phyloP scores from a whole-genome alignment of 164 flowering plant species.

The Berberis vulgaris region DNA sequence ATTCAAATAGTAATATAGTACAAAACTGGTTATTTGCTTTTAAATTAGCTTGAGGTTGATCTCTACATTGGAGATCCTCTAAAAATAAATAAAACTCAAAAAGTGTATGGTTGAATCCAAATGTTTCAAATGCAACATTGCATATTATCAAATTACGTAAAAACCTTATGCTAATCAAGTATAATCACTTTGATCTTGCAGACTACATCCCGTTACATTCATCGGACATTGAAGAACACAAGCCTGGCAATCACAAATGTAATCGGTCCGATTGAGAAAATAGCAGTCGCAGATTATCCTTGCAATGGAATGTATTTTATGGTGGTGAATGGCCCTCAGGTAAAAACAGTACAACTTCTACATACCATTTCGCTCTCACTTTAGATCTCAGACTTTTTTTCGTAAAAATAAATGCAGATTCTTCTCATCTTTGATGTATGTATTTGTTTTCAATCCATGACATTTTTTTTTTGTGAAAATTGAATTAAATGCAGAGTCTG shows the following conservation, averaged over 20 bases:
- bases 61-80: too few species aligned
- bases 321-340: conserved; percentile 38
- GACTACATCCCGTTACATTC: conserved; percentile 24
- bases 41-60: too few species aligned
- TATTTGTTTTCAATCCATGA: neutral
- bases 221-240: conserved; percentile 23
- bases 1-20: too few species aligned
- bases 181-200: conserved; percentile 5
- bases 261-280: conserved; percentile 38
- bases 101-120: too few species aligned
- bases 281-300: conserved; percentile 31
- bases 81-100: too few species aligned
- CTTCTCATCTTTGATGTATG: neutral
- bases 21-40: too few species aligned
- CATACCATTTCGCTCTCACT: neutral
- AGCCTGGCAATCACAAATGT: conserved; percentile 36
- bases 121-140: too few species aligned
- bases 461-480: neutral
- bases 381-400: neutral
- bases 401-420: neutral
- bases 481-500: conserved; percentile 28
- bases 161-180: neutral
- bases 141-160: too few species aligned
- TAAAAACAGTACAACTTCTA: conserved; percentile 3
- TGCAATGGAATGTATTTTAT: conserved; percentile 30